Evolutionary conservation across 441 rosid genomes (phyloP).

Genomic region (Lagerstroemia fauriei): DNA sequence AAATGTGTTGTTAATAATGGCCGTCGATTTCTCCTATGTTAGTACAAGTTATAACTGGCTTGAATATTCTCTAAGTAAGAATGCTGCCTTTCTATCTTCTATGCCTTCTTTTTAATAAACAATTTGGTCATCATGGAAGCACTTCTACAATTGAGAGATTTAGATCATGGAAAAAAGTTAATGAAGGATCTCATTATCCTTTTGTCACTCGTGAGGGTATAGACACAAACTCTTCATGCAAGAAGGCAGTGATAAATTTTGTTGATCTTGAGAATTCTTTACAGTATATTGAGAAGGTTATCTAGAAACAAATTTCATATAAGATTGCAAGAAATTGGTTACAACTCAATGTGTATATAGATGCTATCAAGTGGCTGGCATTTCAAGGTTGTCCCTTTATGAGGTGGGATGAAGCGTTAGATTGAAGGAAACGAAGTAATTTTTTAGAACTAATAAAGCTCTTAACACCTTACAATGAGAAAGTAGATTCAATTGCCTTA

Average conservation of each 20-base stretch:
- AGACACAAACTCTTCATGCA: background rate
- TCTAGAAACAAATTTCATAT: background rate
- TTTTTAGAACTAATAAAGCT: slow-evolving; percentile 1
- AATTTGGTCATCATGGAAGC: too few relatives aligned
- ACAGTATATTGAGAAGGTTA: background rate
- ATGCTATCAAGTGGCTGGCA: too few relatives aligned
- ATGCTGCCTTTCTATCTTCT: background rate
- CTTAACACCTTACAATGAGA: background rate
- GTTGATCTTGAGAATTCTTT: background rate
- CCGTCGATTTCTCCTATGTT: background rate
- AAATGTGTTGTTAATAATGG: background rate
- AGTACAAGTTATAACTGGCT: background rate
- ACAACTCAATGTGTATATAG: background rate
- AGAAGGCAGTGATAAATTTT: background rate
- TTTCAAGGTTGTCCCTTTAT: background rate
- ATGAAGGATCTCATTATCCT: background rate
- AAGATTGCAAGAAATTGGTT: background rate
- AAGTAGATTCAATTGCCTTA: background rate
- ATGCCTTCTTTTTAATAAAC: too few relatives aligned
- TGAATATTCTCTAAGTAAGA: background rate
- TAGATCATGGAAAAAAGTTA: background rate
- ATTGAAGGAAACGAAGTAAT: background rate
- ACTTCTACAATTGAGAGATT: background rate
- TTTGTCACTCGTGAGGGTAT: background rate
- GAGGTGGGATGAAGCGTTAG: background rate